Evolutionary conservation across 2,329 filamentous ascomycete genomes (phyloP), one percentile per base, ranked within the genome.

Genomic region (Didymella pomorum): DNA sequence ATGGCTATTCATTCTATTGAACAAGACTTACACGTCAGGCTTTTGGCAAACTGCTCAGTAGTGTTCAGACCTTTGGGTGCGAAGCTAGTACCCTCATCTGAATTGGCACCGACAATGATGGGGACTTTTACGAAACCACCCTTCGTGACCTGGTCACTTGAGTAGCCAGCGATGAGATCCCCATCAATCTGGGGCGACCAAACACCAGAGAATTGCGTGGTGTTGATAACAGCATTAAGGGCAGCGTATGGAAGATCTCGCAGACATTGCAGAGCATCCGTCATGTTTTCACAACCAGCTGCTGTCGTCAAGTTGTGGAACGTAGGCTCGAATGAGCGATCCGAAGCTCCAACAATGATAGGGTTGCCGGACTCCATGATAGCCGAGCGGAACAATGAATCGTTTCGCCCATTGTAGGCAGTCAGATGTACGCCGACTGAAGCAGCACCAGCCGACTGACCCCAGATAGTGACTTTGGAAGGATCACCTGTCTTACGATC

Each of bases 361-460:
- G 14, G 51, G 4, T 12, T 26, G 12, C 42, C 31, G 8, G 28
- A 26, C n/a, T 47, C 20, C 20, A n/a, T 29, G n/a, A 54, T 46
- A 10, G 21, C 51, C 16, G 42, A 29, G 14, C 28, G 28, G n/a
- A 54, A 54, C 2, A 47, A 29, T 2, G 4, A 11, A n/a, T 54
- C 51, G 28, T 54, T 33, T 10, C 51, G 51, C 16, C 51, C 51
- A 14, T 18, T 18, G 14, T 25, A 44, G 2, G 49, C 39, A 7
- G 14, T 14, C 4, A 52, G 14, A n/a, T 44, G 49, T 9, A 35
- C 9, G 1, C 49, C 26, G 3, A 44, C 28, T 20, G 39, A 43
- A 28, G 14, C n/a, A 25, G 80, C 85, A 2, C 86, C 86, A 1
- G 86, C 83, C 2, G 83, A 87, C 5, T 79, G 79, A 2, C 86